These are phyloP conservation scores for Trichoderma asperelloides DNA, from an alignment of 495 filamentous ascomycete species.

Conservation along the genomic window DNA sequence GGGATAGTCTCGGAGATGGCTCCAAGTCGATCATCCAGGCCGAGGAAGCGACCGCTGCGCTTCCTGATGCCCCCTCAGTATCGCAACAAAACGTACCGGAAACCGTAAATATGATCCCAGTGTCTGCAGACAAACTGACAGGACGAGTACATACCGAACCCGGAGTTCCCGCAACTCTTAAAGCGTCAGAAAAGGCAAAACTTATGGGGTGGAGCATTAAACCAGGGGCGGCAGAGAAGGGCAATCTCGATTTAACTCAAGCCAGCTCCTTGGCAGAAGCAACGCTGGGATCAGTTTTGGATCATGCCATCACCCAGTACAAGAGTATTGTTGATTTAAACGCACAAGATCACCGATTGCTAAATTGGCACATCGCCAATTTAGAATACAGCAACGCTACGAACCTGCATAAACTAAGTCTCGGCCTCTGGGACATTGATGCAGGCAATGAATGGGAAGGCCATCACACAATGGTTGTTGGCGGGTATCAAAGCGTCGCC, in stretches of 20 bases:
- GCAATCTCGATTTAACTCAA: conserved; percentile 65
- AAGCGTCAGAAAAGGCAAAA: conserved; percentile 59
- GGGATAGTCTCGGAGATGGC: conserved; percentile 63
- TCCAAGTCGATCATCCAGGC: conserved; percentile 62
- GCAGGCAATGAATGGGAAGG: conserved; percentile 97
- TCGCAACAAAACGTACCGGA: conserved; percentile 40
- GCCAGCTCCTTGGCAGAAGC: conserved; percentile 51
- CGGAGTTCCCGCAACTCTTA: conserved; percentile 47
- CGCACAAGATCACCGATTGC: conserved; percentile 74
- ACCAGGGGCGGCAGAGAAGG: conserved; percentile 49
- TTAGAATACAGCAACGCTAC: conserved; percentile 94
- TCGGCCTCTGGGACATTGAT: conserved; percentile 92
- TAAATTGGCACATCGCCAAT: conserved; percentile 99
- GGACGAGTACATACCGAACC: conserved; percentile 51
- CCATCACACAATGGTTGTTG: conserved; percentile 81
- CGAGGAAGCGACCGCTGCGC: conserved; percentile 48
- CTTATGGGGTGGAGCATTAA: conserved; percentile 75
- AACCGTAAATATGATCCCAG: conserved; percentile 45
- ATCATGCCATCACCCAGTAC: conserved; percentile 82
- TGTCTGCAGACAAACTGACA: conserved; percentile 49
- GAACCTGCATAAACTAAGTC: conserved; percentile 76
- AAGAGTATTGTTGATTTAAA: conserved; percentile 72
- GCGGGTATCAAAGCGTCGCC: conserved; percentile 86
- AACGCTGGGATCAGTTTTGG: conserved; percentile 80
- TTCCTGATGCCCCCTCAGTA: conserved; percentile 35